A percentile compares a stretch with the other conserved stretches of the same genome.
Evolutionary conservation across 192 early-diverging fungal genomes (phyloP).

Genomic region (Podila epigama): DNA sequence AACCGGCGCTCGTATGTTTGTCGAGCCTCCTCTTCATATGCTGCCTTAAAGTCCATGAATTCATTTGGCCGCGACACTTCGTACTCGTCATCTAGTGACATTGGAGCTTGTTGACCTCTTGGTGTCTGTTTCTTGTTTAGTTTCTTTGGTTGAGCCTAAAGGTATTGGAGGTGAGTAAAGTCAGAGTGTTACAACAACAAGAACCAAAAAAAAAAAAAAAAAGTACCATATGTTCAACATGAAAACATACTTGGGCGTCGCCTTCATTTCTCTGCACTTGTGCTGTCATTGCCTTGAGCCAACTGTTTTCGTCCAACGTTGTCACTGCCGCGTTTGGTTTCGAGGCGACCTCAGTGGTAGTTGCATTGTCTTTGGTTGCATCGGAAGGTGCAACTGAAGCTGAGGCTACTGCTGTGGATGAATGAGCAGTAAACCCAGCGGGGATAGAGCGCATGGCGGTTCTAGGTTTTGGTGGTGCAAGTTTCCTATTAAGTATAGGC

Average conservation of each 20-base stretch:
- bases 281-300: conserved; percentile 29
- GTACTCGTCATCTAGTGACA: conserved; percentile 62
- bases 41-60: conserved; percentile 69
- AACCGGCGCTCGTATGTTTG: conserved; percentile 47
- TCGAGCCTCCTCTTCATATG: conserved; percentile 52
- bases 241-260: conserved; percentile 10
- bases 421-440: conserved; percentile 27
- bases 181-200: no score
- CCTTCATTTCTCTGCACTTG: conserved; percentile 53
- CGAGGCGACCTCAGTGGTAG: not conserved
- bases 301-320: conserved; percentile 30
- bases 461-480: conserved; percentile 58
- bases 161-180: not conserved
- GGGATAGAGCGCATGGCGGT: conserved; percentile 29
- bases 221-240: no score
- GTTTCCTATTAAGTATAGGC: conserved; percentile 56
- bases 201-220: no score
- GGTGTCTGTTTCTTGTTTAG: conserved; percentile 32
- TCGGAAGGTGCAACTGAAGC: not conserved
- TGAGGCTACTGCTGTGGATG: not conserved
- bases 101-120: conserved; percentile 39
- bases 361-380: not conserved
- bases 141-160: conserved; percentile 17
- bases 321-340: not conserved
- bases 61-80: conserved; percentile 78